Evolutionary conservation across 2,329 filamentous ascomycete genomes (phyloP).

Genomic region (Paecilomyces formosus): DNA sequence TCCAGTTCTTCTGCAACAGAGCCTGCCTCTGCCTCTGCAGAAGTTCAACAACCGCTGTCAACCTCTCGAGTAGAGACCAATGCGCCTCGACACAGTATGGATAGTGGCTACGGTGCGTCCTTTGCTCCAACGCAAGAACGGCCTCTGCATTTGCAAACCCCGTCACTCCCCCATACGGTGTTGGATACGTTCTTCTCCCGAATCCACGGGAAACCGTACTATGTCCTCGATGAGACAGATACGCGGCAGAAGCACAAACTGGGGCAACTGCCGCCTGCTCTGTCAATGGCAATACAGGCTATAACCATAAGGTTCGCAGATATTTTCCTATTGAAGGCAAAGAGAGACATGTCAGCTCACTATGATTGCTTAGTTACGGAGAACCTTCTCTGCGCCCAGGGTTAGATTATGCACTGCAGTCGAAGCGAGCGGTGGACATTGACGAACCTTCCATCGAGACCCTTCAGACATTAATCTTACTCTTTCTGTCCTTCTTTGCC

Average conservation of each 20-base stretch:
- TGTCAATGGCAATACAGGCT: slow-evolving; percentile 49
- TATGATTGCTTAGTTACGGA: background rate
- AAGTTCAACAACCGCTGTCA: slow-evolving; percentile 8
- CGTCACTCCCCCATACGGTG: slow-evolving; percentile 53
- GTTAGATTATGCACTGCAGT: slow-evolving; percentile 64
- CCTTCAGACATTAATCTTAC: slow-evolving; percentile 66
- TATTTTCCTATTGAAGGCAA: slow-evolving; percentile 1
- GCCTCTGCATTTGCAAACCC: slow-evolving; percentile 33
- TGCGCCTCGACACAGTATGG: slow-evolving; percentile 9
- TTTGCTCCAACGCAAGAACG: slow-evolving; percentile 16
- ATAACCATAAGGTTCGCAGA: slow-evolving; percentile 52
- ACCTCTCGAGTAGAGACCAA: slow-evolving; percentile 9
- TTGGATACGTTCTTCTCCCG: slow-evolving; percentile 73
- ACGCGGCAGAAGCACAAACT: slow-evolving; percentile 65
- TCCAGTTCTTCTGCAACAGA: slow-evolving; percentile 12
- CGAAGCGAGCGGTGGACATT: slow-evolving; percentile 63
- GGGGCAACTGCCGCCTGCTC: slow-evolving; percentile 51
- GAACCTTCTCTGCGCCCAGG: slow-evolving; percentile 61
- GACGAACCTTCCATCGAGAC: slow-evolving; percentile 76
- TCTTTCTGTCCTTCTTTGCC: slow-evolving; percentile 69
- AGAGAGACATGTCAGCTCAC: background rate
- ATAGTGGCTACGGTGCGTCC: slow-evolving; percentile 7
- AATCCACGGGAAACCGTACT: slow-evolving; percentile 74
- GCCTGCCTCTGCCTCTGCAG: slow-evolving; percentile 4
- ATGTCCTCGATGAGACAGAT: slow-evolving; percentile 69